A percentile compares a stretch with the other conserved stretches of the same genome.
Conservation (phyloP, 495 filamentous ascomycete species). For the Chaetomium fimeti region DNA sequence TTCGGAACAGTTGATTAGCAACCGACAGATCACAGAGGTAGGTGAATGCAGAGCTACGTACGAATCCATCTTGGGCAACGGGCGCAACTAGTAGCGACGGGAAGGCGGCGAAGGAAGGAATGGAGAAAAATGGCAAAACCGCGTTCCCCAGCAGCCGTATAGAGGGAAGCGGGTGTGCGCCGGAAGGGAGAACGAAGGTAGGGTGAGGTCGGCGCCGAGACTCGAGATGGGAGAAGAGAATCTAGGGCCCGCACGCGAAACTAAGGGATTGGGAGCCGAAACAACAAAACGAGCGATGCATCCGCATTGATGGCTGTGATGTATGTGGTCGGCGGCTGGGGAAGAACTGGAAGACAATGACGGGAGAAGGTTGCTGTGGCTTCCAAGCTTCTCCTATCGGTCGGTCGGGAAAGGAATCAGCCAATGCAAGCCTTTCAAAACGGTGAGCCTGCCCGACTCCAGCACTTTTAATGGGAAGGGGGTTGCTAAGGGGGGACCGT, state of each 20-base stretch:
- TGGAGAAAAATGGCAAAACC: not conserved
- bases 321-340: slow-evolving; percentile 28
- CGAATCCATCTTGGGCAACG: slow-evolving; percentile 22
- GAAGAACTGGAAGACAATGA: slow-evolving; percentile 12
- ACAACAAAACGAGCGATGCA: slow-evolving; percentile 27
- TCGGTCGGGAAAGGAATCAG: slow-evolving; percentile 12
- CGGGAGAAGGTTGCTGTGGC: slow-evolving; percentile 17
- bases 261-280: slow-evolving; percentile 1
- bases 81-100: not conserved
- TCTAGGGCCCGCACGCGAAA: not conserved
- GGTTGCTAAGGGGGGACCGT: slow-evolving; percentile 13
- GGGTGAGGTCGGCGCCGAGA: slow-evolving; percentile 1
- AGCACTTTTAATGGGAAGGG: slow-evolving; percentile 28
- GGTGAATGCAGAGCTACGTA: slow-evolving; percentile 17
- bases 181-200: not conserved
- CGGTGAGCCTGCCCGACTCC: slow-evolving; percentile 24
- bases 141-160: not conserved
- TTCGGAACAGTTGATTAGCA: slow-evolving; percentile 13
- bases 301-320: slow-evolving; percentile 28
- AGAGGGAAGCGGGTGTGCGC: not conserved
- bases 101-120: not conserved
- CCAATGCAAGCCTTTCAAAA: slow-evolving; percentile 28
- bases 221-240: not conserved
- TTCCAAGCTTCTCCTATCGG: slow-evolving; percentile 18
- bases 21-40: not conserved